phyloP scores from a whole-genome alignment of 164 flowering plant species.

The Vitis rupestris region DNA sequence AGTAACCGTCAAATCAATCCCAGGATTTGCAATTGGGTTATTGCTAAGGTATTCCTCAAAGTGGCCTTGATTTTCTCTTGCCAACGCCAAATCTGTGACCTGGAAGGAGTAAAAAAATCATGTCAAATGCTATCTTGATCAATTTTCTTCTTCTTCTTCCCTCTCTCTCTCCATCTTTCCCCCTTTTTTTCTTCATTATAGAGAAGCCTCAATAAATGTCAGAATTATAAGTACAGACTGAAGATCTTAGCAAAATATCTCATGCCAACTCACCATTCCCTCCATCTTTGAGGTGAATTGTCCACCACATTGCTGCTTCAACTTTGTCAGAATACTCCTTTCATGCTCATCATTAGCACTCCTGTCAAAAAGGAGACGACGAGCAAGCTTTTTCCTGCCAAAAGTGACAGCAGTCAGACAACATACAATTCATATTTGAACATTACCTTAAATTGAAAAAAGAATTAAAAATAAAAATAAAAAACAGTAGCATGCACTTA shows the following conservation, averaged over 20 bases:
- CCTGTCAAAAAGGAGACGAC: conserved; percentile 45
- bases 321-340: conserved; percentile 64
- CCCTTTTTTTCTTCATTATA: too few relatives aligned
- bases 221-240: too few relatives aligned
- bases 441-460: not conserved
- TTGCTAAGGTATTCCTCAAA: conserved; percentile 30
- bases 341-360: conserved; percentile 74
- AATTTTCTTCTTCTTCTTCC: too few relatives aligned
- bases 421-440: too few relatives aligned
- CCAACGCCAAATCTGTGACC: conserved; percentile 55
- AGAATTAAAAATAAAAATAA: not conserved
- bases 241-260: not conserved
- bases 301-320: conserved; percentile 69
- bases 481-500: not conserved
- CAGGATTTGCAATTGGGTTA: conserved; percentile 41
- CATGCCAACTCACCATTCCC: conserved; percentile 50
- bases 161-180: too few relatives aligned
- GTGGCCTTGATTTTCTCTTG: conserved; percentile 29
- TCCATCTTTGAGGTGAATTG: conserved; percentile 33
- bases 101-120: conserved; percentile 17
- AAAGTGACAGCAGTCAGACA: not conserved
- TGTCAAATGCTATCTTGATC: too few relatives aligned
- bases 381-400: conserved; percentile 72
- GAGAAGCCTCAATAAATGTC: too few relatives aligned
- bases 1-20: conserved; percentile 73